phyloP scores from a whole-genome alignment of 768 basidiomycete species.

The Dioszegia hungarica region DNA sequence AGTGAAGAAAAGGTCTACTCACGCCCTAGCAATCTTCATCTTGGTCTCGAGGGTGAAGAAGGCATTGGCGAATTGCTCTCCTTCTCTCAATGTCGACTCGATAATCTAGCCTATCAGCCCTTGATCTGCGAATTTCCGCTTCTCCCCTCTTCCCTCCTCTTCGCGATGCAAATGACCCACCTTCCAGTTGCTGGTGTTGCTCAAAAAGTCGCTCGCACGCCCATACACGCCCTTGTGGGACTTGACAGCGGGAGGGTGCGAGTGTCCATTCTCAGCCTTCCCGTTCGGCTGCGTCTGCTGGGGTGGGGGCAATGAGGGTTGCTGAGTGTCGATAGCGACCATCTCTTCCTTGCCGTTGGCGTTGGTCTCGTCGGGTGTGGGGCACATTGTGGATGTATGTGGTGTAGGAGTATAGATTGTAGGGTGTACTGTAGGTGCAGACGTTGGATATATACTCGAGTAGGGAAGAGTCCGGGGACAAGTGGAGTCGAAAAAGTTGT shows the following conservation, averaged over 20 bases:
- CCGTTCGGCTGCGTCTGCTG: conserved; percentile 11
- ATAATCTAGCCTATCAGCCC: conserved; percentile 59
- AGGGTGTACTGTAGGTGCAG: neutral
- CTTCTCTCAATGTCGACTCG: conserved; percentile 94
- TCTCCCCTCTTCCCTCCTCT: neutral
- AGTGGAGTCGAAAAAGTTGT: conserved; percentile 2
- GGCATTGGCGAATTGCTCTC: conserved; percentile 98
- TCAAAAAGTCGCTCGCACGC: conserved; percentile 85
- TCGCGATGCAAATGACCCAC: conserved; percentile 12
- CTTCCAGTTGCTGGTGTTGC: conserved; percentile 57
- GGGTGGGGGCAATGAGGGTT: conserved; percentile 20
- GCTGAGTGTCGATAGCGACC: conserved; percentile 62
- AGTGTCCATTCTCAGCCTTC: conserved; percentile 31
- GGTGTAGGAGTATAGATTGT: neutral
- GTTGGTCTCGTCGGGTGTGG: conserved; percentile 19
- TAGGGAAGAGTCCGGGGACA: neutral
- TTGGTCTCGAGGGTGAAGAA: conserved; percentile 99
- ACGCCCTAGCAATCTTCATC: conserved; percentile 94
- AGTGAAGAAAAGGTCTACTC: conserved; percentile 13
- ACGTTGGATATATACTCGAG: too few relatives aligned
- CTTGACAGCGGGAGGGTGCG: conserved; percentile 36
- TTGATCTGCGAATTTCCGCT: neutral
- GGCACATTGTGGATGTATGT: conserved; percentile 27
- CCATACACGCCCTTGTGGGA: conserved; percentile 69
- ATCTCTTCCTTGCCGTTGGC: conserved; percentile 54